A percentile compares a stretch with the other conserved stretches of the same genome.
Evolutionary conservation across 768 basidiomycete genomes (phyloP).

Genomic region (Calocera viscosa): DNA sequence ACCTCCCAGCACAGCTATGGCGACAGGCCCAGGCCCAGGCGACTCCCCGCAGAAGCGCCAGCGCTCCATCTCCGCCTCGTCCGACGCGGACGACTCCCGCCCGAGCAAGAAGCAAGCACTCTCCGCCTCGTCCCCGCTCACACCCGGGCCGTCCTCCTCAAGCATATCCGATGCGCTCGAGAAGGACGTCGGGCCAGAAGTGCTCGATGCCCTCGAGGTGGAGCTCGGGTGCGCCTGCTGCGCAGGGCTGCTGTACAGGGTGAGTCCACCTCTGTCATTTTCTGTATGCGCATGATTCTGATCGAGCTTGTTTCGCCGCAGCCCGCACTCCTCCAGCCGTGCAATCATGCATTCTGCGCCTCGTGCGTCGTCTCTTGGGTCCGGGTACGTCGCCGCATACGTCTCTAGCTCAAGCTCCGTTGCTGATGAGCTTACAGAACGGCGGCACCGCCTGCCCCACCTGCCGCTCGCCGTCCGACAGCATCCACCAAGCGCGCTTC

Average conservation of each 20-base stretch:
- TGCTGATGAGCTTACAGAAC: neutral
- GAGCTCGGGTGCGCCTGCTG: neutral
- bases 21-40: neutral
- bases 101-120: neutral
- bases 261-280: neutral
- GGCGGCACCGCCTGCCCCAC: neutral
- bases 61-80: neutral
- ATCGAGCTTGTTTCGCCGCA: neutral
- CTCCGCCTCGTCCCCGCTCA: neutral
- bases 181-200: neutral
- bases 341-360: neutral
- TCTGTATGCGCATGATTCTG: neutral
- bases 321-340: neutral
- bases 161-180: neutral
- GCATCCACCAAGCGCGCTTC: neutral
- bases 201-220: neutral
- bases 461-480: neutral
- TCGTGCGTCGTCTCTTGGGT: conserved; percentile 3
- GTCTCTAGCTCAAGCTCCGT: too few species aligned
- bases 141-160: neutral
- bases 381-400: conserved; percentile 1
- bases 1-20: neutral
- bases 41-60: neutral
- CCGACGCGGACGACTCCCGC: neutral
- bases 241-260: neutral